Percentiles rank a stretch among this genome's conserved stretches.
Conservation (phyloP, 1,284 basidiomycete genomes). For the Gomphus bonarii region DNA sequence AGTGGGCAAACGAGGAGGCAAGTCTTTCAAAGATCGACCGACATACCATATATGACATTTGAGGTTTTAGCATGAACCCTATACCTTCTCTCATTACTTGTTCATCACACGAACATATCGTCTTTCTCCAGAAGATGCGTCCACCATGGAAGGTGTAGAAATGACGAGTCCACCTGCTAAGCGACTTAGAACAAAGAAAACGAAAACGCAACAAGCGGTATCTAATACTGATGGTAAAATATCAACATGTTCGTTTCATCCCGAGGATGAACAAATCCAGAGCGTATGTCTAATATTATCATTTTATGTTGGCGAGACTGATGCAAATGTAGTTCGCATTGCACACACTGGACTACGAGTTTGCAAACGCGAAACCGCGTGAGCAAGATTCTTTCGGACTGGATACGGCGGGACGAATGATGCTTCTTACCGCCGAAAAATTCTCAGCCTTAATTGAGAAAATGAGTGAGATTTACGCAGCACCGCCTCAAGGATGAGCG, state of each 20-base stretch:
- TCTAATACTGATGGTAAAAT: background rate
- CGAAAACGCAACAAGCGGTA: conserved; percentile 17
- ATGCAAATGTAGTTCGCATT: conserved; percentile 40
- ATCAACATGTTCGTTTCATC: conserved; percentile 62
- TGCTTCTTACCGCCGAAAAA: conserved; percentile 48
- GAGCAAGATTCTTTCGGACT: conserved; percentile 72
- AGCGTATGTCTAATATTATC: conserved; percentile 33
- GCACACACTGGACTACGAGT: conserved; percentile 55
- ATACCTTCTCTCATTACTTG: conserved; percentile 59
- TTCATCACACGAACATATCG: conserved; percentile 70
- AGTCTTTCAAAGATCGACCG: conserved; percentile 14
- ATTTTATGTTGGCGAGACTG: background rate
- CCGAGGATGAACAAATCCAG: conserved; percentile 73
- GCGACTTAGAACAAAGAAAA: conserved; percentile 24
- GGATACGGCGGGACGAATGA: conserved; percentile 66
- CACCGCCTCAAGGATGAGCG: background rate
- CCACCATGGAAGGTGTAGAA: conserved; percentile 26
- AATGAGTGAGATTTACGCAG: conserved; percentile 28
- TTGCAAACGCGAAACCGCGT: conserved; percentile 50
- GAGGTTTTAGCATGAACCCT: conserved; percentile 47
- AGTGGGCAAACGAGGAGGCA: conserved; percentile 55
- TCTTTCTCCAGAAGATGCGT: conserved; percentile 50
- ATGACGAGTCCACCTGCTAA: conserved; percentile 26
- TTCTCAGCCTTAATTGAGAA: conserved; percentile 30
- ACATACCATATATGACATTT: background rate